phyloP scores from a whole-genome alignment of 108 stramenopile species.

The Fistulifera solaris region DNA sequence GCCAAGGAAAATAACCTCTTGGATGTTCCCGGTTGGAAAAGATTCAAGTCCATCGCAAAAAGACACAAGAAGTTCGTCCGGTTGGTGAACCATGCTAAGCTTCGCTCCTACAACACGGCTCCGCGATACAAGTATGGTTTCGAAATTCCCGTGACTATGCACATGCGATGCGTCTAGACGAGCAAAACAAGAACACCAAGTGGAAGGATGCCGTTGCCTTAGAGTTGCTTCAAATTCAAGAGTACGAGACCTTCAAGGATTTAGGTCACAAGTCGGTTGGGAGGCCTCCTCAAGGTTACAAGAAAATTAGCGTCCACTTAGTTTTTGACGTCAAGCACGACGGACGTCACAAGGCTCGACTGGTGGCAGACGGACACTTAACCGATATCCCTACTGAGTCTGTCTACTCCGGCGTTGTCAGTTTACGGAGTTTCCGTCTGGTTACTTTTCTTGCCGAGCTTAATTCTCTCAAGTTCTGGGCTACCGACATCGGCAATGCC shows the following conservation, averaged over 20 bases:
- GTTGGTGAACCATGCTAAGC: constrained; percentile 3
- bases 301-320: constrained; percentile 24
- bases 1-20: constrained; percentile 21
- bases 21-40: constrained; percentile 29
- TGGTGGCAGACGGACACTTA: constrained; percentile 24
- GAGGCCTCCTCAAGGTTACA: constrained; percentile 9
- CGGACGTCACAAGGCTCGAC: constrained; percentile 18
- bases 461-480: constrained; percentile 8
- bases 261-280: constrained; percentile 1
- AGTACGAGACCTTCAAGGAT: constrained; percentile 22
- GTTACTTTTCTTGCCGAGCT: constrained; percentile 13
- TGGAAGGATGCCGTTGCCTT: constrained; percentile 20
- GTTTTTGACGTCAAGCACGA: constrained; percentile 37
- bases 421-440: constrained; percentile 9
- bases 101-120: not conserved
- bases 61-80: constrained; percentile 7
- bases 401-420: constrained; percentile 24
- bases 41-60: constrained; percentile 12
- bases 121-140: constrained; percentile 19
- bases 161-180: constrained; percentile 15
- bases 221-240: constrained; percentile 14
- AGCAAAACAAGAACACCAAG: constrained; percentile 11
- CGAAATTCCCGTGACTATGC: constrained; percentile 9
- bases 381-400: constrained; percentile 19
- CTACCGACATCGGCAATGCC: constrained; percentile 18